Percentiles rank a stretch among this genome's conserved stretches.
phyloP scores from a whole-genome alignment of 106 monocot species.

The Allium cepa region DNA sequence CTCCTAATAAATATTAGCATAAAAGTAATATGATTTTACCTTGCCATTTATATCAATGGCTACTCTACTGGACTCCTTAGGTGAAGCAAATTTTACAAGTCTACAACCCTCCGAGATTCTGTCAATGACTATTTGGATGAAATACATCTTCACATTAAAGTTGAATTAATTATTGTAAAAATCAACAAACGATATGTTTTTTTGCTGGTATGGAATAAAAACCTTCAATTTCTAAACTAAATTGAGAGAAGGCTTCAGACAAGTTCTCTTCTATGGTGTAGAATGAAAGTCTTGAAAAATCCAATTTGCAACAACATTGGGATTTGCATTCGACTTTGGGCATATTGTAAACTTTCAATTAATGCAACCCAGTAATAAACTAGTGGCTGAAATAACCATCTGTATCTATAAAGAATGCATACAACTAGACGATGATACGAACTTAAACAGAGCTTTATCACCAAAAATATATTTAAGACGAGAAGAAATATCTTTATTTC shows the following conservation, averaged over 20 bases:
- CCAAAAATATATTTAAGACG: no score
- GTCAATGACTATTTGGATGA: constrained; percentile 56
- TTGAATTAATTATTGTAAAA: no score
- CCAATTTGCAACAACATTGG: not conserved
- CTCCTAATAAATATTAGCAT: no score
- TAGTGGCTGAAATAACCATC: no score
- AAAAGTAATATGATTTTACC: no score
- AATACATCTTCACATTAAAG: not conserved
- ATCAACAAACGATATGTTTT: no score
- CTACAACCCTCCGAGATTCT: constrained; percentile 50
- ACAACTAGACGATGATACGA: no score
- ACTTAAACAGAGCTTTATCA: no score
- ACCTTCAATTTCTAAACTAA: constrained; percentile 86
- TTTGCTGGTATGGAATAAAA: not conserved
- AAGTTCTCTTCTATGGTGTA: constrained; percentile 62
- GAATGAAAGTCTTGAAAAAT: constrained; percentile 58
- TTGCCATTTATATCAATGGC: constrained; percentile 49
- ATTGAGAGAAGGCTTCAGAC: constrained; percentile 70
- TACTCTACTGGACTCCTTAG: constrained; percentile 42
- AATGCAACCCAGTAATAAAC: no score
- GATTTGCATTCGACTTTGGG: constrained; percentile 1
- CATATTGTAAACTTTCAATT: no score
- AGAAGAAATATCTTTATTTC: no score
- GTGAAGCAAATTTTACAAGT: constrained; percentile 52
- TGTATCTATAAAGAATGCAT: no score